Evolutionary conservation across 768 basidiomycete species (phyloP), one percentile per base, ranked within the genome.

Genomic region (Macrolepiota fuliginosa): DNA sequence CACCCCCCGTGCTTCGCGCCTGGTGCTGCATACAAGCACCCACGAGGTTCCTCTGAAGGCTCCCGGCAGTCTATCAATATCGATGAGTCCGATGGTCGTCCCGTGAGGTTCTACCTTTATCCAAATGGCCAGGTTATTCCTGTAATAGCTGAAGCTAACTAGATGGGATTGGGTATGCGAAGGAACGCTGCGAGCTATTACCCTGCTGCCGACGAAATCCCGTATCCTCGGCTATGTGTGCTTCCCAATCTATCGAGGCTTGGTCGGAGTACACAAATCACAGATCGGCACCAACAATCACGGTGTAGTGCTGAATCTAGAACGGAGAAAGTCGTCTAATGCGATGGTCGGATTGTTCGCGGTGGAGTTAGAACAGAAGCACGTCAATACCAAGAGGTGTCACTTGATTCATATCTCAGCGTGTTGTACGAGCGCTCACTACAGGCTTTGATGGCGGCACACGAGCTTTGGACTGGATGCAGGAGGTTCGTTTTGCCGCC

Each of bases 161-260:
- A 9, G 47, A 36, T 50, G 32, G 22, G n/a, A 49, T 58, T 49
- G 24, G 35, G 22, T 25, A 32, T 4, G 25, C 25, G 36, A 10
- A 22, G 4, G 10, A 17, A 9, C 19, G 19, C 19, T 19, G 22
- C 11, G 46, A 47, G 13, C 1, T 47, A 24, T 15, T 39, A 6
- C 35, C 47, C 13, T 57, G 32, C 46, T 25, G 37, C 56, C 56
- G 56, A 58, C 47, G 47, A 58, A 58, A 58, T 49, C 29, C 56
- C 56, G 56, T 50, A 36, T 58, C 10, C 35, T 47, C 56, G 56
- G 47, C 36, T 32, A 45, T 17, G 24, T 36, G 12, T 47, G 35
- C 19, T 53, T 42, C 56, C 22, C 39, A 58, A 32, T 15, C 52
- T 36, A 53, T 63, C 51, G 32, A 54, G 22, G 51, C 51, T 42